Evolutionary conservation across 176 grass and related monocot genomes (phyloP).

Genomic region (Dactylis glomerata): DNA sequence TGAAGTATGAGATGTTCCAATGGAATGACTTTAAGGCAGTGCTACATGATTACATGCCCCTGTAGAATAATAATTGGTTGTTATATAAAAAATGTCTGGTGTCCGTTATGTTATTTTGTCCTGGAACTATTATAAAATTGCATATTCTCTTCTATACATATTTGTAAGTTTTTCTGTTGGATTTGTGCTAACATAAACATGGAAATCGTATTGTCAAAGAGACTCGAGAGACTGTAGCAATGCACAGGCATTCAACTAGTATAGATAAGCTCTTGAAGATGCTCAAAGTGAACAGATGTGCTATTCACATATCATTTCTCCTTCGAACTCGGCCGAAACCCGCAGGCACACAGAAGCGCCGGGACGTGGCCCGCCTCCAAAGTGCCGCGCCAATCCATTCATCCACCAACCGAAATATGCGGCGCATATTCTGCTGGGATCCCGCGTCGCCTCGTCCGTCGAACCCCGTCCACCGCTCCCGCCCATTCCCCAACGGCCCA

Average conservation of each 20-base stretch:
- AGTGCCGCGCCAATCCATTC: conserved; percentile 8
- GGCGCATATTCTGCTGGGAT: conserved; percentile 50
- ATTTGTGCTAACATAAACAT: background rate
- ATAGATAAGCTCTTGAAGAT: too few species aligned
- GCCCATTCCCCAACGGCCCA: conserved; percentile 30
- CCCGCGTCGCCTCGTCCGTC: conserved; percentile 1
- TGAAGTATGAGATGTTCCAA: too few species aligned
- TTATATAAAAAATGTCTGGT: background rate
- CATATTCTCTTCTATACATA: background rate
- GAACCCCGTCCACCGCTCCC: conserved; percentile 8
- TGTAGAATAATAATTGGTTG: too few species aligned
- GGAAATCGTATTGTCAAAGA: too few species aligned
- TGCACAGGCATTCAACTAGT: too few species aligned
- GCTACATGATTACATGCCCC: background rate
- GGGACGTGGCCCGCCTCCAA: conserved; percentile 11
- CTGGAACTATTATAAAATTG: background rate
- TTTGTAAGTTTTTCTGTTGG: background rate
- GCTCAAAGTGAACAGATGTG: too few species aligned
- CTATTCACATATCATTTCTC: too few species aligned
- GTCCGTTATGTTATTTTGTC: background rate
- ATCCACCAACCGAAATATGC: conserved; percentile 28
- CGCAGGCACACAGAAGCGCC: background rate
- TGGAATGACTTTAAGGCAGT: too few species aligned
- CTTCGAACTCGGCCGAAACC: background rate
- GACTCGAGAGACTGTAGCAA: too few species aligned